Base-by-base conservation (phyloP, 345 rosid genomes). In the Eucalyptus grandis region DNA sequence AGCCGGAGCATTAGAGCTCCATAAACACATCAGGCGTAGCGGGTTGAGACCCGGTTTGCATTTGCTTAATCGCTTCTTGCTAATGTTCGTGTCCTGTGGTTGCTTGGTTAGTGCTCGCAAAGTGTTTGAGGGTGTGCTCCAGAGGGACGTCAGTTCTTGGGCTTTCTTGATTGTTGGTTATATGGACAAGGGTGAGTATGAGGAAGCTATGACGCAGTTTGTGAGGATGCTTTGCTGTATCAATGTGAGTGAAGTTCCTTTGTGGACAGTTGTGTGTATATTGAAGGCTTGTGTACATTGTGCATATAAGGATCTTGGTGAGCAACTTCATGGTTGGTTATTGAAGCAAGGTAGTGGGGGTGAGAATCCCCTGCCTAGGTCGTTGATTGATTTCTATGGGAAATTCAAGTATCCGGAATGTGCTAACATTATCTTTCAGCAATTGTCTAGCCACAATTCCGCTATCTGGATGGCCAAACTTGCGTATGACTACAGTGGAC, bases 91-190 rank as follows among this genome's bases (percentile, higher is more conserved):
- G 0, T 91, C 95, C 0, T 96, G 95, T 15, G 95, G 95, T 65
- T 92, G 93, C 15, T 17, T 94, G 4, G 91, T 86, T 81, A 89
- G 89, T 27, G 94, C 98, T 26, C 94, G 93, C 86, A 92, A 94
- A 34, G 30, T 96, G 94, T 96, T 96, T 90, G 97, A 95, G 89
- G 92, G 91, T 93, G 96, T 95, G 95, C 90, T 92, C 82, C 65
- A 67, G 11, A 93, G 89, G 89, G 95, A 95, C 88, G 91, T 93
- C 87, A 90, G 93, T 90, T 93, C 98, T 4, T 96, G 96, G 96
- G 95, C 95, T 2, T 89, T 94, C 82, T 90, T 95, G 89, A 89
- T 95, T 44, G 91, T 93, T 40, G 96, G 93, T 1, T 95, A 89
- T 87, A 47, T 94, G 50, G 92, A 94, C 30, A 54, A 56, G 47